Evolutionary conservation across 2,329 filamentous ascomycete species (phyloP).

Genomic region (Elsinoe ampelina): DNA sequence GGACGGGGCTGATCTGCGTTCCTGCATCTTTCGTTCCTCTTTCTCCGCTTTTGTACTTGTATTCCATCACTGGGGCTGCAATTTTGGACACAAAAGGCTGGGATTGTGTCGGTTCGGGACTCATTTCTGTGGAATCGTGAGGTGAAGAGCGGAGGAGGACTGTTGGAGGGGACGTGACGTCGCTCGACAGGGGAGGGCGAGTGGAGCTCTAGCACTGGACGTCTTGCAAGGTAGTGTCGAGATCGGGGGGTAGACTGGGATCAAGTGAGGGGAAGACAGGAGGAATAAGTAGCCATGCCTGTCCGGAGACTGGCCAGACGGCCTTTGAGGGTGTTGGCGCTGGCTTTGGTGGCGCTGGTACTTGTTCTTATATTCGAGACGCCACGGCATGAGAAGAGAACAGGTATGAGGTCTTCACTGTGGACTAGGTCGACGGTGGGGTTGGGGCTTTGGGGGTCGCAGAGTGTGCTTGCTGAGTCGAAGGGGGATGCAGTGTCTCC

Average conservation of each 20-base stretch:
- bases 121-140: too few species aligned
- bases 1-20: too few species aligned
- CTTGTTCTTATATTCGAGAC: not conserved
- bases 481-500: not conserved
- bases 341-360: not conserved
- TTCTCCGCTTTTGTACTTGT: too few species aligned
- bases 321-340: not conserved
- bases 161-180: too few species aligned
- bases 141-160: too few species aligned
- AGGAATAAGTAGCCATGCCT: not conserved
- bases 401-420: not conserved
- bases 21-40: too few species aligned
- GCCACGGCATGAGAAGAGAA: not conserved
- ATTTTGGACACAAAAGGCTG: too few species aligned
- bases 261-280: not conserved
- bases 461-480: not conserved
- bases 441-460: not conserved
- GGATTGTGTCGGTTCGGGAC: too few species aligned
- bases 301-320: not conserved
- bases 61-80: too few species aligned
- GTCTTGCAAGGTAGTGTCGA: not conserved
- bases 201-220: not conserved
- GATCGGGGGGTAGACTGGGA: not conserved
- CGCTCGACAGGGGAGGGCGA: not conserved
- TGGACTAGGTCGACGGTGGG: not conserved